Conservation (phyloP, 768 basidiomycete species). For the Termitomyces sp. region DNA sequence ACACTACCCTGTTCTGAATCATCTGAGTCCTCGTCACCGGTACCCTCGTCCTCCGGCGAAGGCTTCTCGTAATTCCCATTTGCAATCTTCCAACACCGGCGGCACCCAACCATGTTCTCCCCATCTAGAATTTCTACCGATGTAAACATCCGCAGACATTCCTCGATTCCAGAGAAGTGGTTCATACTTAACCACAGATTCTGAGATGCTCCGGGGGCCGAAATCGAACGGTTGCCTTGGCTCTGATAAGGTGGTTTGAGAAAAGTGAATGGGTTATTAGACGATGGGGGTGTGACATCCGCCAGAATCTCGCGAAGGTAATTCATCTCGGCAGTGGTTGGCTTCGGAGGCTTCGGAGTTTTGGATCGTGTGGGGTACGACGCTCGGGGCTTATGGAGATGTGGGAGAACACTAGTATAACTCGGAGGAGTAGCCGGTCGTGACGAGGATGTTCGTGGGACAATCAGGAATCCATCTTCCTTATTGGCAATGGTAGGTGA, state of each 20-base stretch:
- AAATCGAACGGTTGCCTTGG: constrained; percentile 10
- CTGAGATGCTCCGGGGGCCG: constrained; percentile 14
- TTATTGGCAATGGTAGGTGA: neutral
- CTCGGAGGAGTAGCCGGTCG: constrained; percentile 14
- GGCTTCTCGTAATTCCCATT: constrained; percentile 53
- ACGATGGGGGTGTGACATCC: constrained; percentile 45
- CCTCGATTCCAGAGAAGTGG: constrained; percentile 61
- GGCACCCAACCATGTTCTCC: constrained; percentile 92
- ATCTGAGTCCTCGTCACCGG: constrained; percentile 21
- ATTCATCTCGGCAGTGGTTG: constrained; percentile 51
- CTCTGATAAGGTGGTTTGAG: constrained; percentile 31
- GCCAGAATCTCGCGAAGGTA: constrained; percentile 71
- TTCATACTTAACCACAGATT: constrained; percentile 43
- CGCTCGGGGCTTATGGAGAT: neutral
- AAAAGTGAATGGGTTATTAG: constrained; percentile 43
- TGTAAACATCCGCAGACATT: constrained; percentile 85
- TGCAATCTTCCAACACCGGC: constrained; percentile 90
- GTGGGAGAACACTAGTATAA: neutral
- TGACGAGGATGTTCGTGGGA: constrained; percentile 7
- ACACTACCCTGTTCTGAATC: constrained; percentile 8
- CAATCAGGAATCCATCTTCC: constrained; percentile 1
- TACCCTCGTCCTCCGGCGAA: constrained; percentile 24
- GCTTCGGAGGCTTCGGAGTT: constrained; percentile 50
- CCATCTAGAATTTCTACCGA: constrained; percentile 91
- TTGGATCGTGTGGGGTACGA: constrained; percentile 30